These are phyloP conservation scores for Trichomonas vaginalis DNA, from an alignment of 208 protist genomes.

Conservation along the genomic window DNA sequence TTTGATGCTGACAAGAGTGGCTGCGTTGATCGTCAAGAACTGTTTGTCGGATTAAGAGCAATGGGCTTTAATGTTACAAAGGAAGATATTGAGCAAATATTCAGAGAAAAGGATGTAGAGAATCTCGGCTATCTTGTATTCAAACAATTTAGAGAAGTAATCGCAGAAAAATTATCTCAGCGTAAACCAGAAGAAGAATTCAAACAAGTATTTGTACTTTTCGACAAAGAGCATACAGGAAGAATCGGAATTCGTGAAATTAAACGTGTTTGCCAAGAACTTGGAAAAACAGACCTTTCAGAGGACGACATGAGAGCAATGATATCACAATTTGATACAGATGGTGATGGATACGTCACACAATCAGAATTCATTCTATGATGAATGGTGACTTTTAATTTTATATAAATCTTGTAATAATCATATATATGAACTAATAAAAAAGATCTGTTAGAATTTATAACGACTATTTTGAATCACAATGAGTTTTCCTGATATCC, in stretches of 20 bases:
- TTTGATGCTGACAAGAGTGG: constrained; percentile 49
- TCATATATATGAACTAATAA: neutral
- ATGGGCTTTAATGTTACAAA: constrained; percentile 47
- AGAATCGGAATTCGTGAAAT: neutral
- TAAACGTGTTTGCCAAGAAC: neutral
- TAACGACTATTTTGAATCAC: too few species aligned
- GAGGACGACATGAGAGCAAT: neutral
- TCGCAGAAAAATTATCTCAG: neutral
- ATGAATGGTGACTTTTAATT: neutral
- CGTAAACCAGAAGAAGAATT: neutral
- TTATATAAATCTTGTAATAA: too few species aligned
- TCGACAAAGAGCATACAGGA: neutral
- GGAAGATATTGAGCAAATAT: constrained; percentile 43
- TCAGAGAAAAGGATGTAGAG: constrained; percentile 27
- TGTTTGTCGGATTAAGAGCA: constrained; percentile 38
- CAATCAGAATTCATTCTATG: neutral
- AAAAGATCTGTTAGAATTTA: too few species aligned
- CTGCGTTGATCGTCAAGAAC: constrained; percentile 42
- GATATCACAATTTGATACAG: neutral
- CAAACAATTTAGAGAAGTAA: neutral
- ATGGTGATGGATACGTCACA: neutral
- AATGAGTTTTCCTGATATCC: too few species aligned
- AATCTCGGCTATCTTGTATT: neutral
- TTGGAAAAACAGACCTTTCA: neutral
- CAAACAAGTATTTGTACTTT: neutral